Evolutionary conservation across 108 stramenopile genomes (phyloP).

Genomic region (Nitzschia palea): DNA sequence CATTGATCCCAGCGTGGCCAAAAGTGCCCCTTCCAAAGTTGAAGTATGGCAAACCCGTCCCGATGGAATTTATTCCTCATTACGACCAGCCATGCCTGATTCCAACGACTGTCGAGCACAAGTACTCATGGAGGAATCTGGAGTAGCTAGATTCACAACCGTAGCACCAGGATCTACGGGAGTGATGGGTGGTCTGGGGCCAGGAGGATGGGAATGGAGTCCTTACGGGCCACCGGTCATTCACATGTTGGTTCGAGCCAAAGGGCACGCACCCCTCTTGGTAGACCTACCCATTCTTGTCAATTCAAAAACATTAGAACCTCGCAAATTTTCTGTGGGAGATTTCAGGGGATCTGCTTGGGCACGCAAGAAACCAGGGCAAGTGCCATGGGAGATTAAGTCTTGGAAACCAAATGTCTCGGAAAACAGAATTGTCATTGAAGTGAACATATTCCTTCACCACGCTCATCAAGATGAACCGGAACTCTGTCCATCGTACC

Average conservation of each 20-base stretch:
- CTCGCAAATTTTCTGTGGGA: constrained; percentile 8
- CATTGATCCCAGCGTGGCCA: neutral
- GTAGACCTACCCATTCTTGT: constrained; percentile 34
- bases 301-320: constrained; percentile 17
- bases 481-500: constrained; percentile 41
- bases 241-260: constrained; percentile 42
- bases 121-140: constrained; percentile 10
- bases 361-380: constrained; percentile 14
- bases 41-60: constrained; percentile 74
- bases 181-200: constrained; percentile 53
- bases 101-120: constrained; percentile 58
- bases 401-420: constrained; percentile 25
- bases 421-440: constrained; percentile 27
- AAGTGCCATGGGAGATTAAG: constrained; percentile 8
- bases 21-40: constrained; percentile 11
- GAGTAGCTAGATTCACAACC: constrained; percentile 37
- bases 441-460: constrained; percentile 17
- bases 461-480: neutral
- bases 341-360: constrained; percentile 17
- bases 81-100: constrained; percentile 10
- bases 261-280: constrained; percentile 40
- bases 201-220: constrained; percentile 37
- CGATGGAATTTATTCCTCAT: constrained; percentile 59
- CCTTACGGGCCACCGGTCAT: constrained; percentile 51
- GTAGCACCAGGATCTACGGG: constrained; percentile 62